Evolutionary conservation across 1,139 yeast species (phyloP).

Genomic region (Geotrichum aggregatum): DNA sequence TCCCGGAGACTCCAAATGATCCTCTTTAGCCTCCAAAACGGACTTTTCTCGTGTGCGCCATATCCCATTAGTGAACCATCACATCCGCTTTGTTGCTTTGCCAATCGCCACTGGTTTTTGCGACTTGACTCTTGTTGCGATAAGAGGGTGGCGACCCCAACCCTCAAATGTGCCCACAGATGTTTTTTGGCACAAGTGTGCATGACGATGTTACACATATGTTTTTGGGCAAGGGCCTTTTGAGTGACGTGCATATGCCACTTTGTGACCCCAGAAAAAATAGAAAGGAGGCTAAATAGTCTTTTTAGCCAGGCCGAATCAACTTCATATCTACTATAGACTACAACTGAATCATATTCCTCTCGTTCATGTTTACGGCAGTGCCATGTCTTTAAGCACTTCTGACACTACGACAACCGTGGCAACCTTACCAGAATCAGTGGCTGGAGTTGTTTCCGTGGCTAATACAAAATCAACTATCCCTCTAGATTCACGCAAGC

Average conservation of each 20-base stretch:
- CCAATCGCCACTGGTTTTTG: no score
- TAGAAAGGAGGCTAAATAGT: no score
- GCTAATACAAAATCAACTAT: not conserved
- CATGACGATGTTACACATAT: no score
- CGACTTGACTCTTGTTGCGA: not conserved
- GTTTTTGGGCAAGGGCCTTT: not conserved
- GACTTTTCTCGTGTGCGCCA: no score
- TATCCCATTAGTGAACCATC: no score
- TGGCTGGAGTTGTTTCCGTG: not conserved
- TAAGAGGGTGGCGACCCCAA: constrained; percentile 7
- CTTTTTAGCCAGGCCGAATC: no score
- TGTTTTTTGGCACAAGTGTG: no score
- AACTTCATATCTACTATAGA: no score
- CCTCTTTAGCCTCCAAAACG: no score
- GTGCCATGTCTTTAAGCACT: not conserved
- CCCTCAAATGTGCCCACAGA: not conserved
- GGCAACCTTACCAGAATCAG: not conserved
- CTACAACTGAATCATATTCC: not conserved
- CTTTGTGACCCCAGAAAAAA: no score
- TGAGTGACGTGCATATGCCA: not conserved
- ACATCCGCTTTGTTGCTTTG: no score
- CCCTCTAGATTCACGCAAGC: not conserved
- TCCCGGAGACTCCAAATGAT: no score
- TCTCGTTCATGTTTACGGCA: not conserved
- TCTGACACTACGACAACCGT: not conserved